phyloP scores from a whole-genome alignment of 2,329 filamentous ascomycete species.

The Alternaria triticimaculans region DNA sequence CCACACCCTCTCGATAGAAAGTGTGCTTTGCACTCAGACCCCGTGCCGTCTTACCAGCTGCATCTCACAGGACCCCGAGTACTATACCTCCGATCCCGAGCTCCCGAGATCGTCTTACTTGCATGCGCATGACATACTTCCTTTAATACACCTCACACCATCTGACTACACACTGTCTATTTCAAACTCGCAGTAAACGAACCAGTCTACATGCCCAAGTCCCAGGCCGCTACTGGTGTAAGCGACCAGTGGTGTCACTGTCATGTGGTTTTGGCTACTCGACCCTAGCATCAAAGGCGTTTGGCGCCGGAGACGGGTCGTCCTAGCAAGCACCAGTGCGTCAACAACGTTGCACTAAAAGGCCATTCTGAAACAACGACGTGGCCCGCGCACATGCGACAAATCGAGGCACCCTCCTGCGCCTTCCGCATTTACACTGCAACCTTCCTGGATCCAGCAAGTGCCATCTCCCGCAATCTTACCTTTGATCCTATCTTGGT shows the following conservation, averaged over 20 bases:
- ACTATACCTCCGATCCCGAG: neutral
- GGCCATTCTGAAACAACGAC: constrained; percentile 14
- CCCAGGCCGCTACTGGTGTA: neutral
- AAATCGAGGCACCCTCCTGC: constrained; percentile 5
- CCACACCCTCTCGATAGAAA: neutral
- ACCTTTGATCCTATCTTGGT: constrained; percentile 7
- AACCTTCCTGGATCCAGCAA: constrained; percentile 15
- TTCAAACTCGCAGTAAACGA: neutral
- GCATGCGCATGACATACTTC: neutral
- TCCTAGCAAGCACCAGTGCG: constrained; percentile 12
- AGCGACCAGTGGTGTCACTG: neutral
- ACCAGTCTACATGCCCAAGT: neutral
- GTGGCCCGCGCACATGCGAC: constrained; percentile 6
- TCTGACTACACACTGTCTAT: neutral
- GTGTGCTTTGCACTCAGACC: neutral
- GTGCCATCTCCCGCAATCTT: constrained; percentile 8
- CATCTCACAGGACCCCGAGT: neutral
- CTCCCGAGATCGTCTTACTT: constrained; percentile 1
- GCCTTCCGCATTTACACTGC: constrained; percentile 3
- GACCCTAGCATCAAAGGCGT: neutral
- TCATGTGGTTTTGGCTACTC: neutral
- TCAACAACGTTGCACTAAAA: constrained; percentile 10
- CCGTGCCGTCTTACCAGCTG: neutral
- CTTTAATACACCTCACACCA: constrained; percentile 1
- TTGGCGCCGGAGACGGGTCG: constrained; percentile 9